Evolutionary conservation across 148 eudicot species (phyloP).

Genomic region (Rhododendron kiyosumense): DNA sequence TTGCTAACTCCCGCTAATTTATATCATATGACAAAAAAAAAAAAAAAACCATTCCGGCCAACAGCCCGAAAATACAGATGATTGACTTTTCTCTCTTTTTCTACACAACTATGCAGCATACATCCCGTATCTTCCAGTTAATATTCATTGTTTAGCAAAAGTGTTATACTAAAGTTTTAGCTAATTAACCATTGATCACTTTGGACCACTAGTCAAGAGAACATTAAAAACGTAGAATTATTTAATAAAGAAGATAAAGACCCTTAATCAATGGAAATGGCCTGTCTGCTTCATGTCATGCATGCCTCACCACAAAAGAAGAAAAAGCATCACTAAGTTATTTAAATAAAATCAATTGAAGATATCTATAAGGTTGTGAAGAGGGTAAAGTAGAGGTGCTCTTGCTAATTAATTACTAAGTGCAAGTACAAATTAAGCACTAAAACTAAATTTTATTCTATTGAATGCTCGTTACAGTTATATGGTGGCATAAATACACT

Average conservation of each 20-base stretch:
- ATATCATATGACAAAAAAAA: too few relatives aligned
- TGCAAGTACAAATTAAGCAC: conserved; percentile 6
- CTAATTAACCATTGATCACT: not conserved
- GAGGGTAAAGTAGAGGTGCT: not conserved
- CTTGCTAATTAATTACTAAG: not conserved
- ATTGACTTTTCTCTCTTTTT: not conserved
- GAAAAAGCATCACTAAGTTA: not conserved
- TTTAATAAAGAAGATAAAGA: not conserved
- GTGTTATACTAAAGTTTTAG: not conserved
- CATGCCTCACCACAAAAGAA: not conserved
- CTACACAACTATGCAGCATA: not conserved
- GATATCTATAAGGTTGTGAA: not conserved
- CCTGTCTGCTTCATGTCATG: conserved; percentile 7
- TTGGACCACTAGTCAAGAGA: conserved; percentile 4
- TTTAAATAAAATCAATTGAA: not conserved
- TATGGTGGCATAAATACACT: conserved; percentile 2
- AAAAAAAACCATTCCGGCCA: not conserved
- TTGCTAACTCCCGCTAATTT: too few relatives aligned
- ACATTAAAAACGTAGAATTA: not conserved
- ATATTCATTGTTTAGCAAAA: not conserved
- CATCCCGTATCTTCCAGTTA: not conserved
- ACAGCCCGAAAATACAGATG: not conserved
- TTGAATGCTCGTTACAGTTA: not conserved
- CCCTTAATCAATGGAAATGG: conserved; percentile 4
- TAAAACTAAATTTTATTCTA: conserved; percentile 5